These are phyloP conservation scores for Podosphaera fusca DNA, from an alignment of 2,329 filamentous ascomycete genomes.

Conservation along the genomic window DNA sequence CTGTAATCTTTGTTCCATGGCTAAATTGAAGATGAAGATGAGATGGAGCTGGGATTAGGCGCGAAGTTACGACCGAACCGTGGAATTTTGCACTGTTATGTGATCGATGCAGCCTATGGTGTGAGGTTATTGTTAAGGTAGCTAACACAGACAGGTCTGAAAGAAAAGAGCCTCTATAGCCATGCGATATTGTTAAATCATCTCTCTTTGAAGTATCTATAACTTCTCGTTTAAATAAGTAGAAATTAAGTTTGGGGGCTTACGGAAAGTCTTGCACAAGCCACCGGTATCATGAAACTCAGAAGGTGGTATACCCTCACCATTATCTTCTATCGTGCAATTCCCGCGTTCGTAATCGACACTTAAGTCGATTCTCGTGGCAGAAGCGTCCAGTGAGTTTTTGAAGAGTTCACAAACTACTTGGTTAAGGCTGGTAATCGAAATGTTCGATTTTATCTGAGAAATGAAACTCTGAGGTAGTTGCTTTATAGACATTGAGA, in stretches of 20 bases:
- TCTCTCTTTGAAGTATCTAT: conserved; percentile 60
- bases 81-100: conserved; percentile 47
- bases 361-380: conserved; percentile 42
- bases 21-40: conserved; percentile 32
- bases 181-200: conserved; percentile 27
- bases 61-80: conserved; percentile 39
- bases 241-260: conserved; percentile 14
- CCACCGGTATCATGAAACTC: conserved; percentile 55
- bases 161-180: conserved; percentile 51
- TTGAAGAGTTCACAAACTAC: conserved; percentile 51
- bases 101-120: conserved; percentile 33
- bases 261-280: conserved; percentile 51
- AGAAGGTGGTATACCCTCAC: conserved; percentile 44
- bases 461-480: conserved; percentile 49
- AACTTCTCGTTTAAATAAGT: conserved; percentile 4
- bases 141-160: conserved; percentile 56
- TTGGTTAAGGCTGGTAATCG: conserved; percentile 49
- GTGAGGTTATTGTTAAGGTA: conserved; percentile 53
- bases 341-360: conserved; percentile 55
- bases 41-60: conserved; percentile 35
- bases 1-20: conserved; percentile 54
- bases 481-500: conserved; percentile 33
- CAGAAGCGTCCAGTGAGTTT: conserved; percentile 66
- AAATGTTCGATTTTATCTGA: conserved; percentile 68
- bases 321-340: conserved; percentile 69